phyloP scores from a whole-genome alignment of 2,329 filamentous ascomycete genomes.

The Camillea tinctor region DNA sequence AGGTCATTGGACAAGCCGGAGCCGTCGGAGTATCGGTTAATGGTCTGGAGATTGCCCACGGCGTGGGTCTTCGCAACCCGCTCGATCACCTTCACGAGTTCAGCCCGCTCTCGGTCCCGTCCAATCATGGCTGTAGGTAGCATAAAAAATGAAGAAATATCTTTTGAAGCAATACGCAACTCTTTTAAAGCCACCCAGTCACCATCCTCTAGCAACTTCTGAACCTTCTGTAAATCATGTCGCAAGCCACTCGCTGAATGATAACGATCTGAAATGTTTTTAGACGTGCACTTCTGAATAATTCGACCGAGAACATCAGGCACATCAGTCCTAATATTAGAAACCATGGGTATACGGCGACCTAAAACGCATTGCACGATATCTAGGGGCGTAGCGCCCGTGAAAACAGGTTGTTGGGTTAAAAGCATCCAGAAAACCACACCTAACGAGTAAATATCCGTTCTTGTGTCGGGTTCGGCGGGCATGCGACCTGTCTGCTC shows the following conservation, averaged over 20 bases:
- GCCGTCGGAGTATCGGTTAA: constrained; percentile 50
- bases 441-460: constrained; percentile 90
- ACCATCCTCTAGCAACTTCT: constrained; percentile 72
- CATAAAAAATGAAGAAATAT: constrained; percentile 90
- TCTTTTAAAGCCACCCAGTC: constrained; percentile 68
- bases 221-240: constrained; percentile 73
- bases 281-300: constrained; percentile 89
- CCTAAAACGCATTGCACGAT: constrained; percentile 88
- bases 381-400: constrained; percentile 77
- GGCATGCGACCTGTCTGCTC: constrained; percentile 94
- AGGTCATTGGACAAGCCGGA: constrained; percentile 54
- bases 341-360: constrained; percentile 73
- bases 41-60: constrained; percentile 40
- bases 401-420: constrained; percentile 76
- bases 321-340: constrained; percentile 75
- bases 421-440: constrained; percentile 86
- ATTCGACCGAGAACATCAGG: constrained; percentile 80
- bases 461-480: constrained; percentile 85
- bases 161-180: constrained; percentile 76
- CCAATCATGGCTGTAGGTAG: constrained; percentile 81
- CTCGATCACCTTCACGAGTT: constrained; percentile 73
- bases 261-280: constrained; percentile 83
- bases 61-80: constrained; percentile 68
- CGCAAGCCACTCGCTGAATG: constrained; percentile 85
- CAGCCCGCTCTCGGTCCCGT: constrained; percentile 67